These are phyloP conservation scores for Phytophthora fragariaefolia DNA, from an alignment of 352 stramenopile genomes.

Conservation along the genomic window DNA sequence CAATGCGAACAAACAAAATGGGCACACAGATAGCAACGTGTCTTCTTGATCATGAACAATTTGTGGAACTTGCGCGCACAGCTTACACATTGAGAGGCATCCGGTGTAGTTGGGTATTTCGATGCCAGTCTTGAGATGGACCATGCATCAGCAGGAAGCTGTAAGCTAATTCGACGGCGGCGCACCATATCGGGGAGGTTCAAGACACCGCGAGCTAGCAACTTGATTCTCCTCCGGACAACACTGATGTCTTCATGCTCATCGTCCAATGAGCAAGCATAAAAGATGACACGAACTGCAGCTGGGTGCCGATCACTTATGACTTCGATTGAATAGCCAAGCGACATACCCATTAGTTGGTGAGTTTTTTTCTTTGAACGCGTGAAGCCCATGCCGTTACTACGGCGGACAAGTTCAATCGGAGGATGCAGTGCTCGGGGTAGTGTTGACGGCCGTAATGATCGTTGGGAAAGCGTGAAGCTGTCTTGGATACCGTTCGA, in stretches of 20 bases:
- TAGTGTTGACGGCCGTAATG: constrained; percentile 33
- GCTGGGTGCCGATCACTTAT: constrained; percentile 15
- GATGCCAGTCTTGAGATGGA: constrained; percentile 2
- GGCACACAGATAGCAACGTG: constrained; percentile 42
- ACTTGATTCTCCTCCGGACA: constrained; percentile 11
- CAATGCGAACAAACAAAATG: constrained; percentile 45
- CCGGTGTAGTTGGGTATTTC: not conserved
- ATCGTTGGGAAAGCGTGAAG: constrained; percentile 37
- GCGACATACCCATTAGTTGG: constrained; percentile 18
- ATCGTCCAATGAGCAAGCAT: constrained; percentile 1
- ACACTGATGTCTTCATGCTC: not conserved
- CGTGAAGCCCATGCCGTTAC: constrained; percentile 8
- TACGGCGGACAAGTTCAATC: constrained; percentile 23
- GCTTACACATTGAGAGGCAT: constrained; percentile 44
- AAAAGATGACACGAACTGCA: constrained; percentile 27
- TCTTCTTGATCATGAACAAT: constrained; percentile 36
- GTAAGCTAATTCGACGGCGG: constrained; percentile 12
- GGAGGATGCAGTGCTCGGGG: constrained; percentile 25
- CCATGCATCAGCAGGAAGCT: constrained; percentile 20
- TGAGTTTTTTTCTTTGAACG: constrained; percentile 21
- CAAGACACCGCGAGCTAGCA: constrained; percentile 18
- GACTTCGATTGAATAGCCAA: constrained; percentile 24
- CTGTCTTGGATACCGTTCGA: not conserved
- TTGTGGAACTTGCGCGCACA: constrained; percentile 51
- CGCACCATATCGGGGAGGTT: constrained; percentile 31